phyloP scores from a whole-genome alignment of 2,329 filamentous ascomycete species.

The Tolypocladium capitatum region DNA sequence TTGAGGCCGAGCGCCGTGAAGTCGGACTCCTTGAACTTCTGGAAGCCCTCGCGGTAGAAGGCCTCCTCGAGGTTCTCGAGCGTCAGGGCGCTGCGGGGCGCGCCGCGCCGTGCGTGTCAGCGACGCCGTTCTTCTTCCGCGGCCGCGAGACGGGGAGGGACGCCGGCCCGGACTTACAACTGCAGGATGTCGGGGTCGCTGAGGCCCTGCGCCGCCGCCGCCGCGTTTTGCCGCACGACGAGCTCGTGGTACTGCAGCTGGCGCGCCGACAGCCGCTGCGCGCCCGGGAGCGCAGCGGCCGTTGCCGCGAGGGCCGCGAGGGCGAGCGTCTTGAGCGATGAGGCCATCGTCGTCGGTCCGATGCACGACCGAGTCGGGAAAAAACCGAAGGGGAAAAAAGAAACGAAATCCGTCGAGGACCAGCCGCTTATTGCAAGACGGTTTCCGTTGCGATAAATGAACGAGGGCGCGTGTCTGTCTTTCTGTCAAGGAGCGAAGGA shows the following conservation, averaged over 20 bases:
- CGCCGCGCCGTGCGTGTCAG: too few relatives aligned
- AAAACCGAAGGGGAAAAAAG: too few relatives aligned
- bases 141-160: too few relatives aligned
- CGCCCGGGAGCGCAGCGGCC: slow-evolving; percentile 32
- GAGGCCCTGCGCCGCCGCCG: slow-evolving; percentile 31
- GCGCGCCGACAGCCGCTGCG: slow-evolving; percentile 26
- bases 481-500: slow-evolving; percentile 5
- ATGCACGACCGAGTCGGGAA: too few relatives aligned
- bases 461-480: too few relatives aligned
- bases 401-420: not conserved
- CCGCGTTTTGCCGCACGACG: slow-evolving; percentile 36
- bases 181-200: slow-evolving; percentile 43
- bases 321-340: slow-evolving; percentile 23
- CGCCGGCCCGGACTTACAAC: too few relatives aligned
- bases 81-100: slow-evolving; percentile 50
- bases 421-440: slow-evolving; percentile 1
- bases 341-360: slow-evolving; percentile 13
- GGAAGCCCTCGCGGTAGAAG: slow-evolving; percentile 61
- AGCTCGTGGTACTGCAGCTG: slow-evolving; percentile 34
- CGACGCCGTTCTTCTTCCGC: too few relatives aligned
- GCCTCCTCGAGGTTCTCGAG: slow-evolving; percentile 61
- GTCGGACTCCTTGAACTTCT: slow-evolving; percentile 49
- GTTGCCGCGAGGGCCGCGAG: slow-evolving; percentile 31
- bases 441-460: not conserved
- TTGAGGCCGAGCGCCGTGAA: slow-evolving; percentile 39